Percentiles rank a stretch among this genome's conserved stretches.
These are phyloP conservation scores for Symbiodinium pilosum DNA, from an alignment of 73 alveolate species.

Conservation along the genomic window DNA sequence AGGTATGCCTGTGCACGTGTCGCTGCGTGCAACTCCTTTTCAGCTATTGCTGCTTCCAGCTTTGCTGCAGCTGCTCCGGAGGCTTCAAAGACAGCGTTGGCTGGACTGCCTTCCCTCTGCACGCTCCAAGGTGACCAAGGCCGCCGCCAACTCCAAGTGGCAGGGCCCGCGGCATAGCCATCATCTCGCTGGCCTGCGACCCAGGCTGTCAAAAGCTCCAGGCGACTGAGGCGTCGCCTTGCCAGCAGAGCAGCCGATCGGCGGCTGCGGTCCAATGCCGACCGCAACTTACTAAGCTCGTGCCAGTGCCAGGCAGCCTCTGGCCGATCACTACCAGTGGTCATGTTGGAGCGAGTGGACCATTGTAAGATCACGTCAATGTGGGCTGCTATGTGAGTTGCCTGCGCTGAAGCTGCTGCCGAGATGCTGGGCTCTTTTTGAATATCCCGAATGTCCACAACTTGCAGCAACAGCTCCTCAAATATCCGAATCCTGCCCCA, in stretches of 20 bases:
- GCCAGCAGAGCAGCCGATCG: conserved; percentile 75
- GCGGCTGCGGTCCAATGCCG: conserved; percentile 16
- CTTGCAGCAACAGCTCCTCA: conserved; percentile 63
- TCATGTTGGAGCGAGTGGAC: not conserved
- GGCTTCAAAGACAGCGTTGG: not conserved
- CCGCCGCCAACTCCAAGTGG: conserved; percentile 82
- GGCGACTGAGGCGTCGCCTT: conserved; percentile 70
- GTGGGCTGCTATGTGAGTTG: conserved; percentile 5
- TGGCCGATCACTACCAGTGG: conserved; percentile 55
- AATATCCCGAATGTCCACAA: conserved; percentile 35
- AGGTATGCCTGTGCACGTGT: conserved; percentile 30
- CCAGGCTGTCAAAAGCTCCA: conserved; percentile 78
- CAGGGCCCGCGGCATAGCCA: conserved; percentile 75
- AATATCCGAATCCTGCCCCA: conserved; percentile 62
- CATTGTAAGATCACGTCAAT: not conserved
- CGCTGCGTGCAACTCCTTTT: conserved; percentile 21
- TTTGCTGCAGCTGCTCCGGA: not conserved
- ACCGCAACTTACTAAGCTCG: conserved; percentile 39
- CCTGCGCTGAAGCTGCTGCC: not conserved
- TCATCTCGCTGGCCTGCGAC: conserved; percentile 63
- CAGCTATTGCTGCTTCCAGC: conserved; percentile 55
- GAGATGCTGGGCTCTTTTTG: conserved; percentile 50
- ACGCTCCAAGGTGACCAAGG: conserved; percentile 80
- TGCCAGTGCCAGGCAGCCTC: conserved; percentile 88
- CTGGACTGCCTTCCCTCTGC: not conserved